Conservation (phyloP, 805 yeast genomes). For the Saccharomyces kudriavzevii region DNA sequence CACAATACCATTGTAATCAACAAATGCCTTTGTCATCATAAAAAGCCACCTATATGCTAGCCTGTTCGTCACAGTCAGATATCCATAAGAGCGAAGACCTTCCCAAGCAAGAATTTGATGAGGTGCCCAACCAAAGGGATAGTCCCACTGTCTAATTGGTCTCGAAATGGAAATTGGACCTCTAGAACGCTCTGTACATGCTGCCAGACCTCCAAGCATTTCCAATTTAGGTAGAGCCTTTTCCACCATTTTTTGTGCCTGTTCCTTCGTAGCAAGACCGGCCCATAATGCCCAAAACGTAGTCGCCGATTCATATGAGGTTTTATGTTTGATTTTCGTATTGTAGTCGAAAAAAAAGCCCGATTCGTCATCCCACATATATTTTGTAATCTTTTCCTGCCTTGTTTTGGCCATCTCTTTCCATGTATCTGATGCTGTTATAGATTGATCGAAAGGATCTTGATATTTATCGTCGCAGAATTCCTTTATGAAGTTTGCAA, state of each 20-base stretch:
- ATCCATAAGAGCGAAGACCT: constrained; percentile 71
- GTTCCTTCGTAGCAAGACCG: constrained; percentile 54
- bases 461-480: constrained; percentile 45
- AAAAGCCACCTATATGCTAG: constrained; percentile 82
- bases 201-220: constrained; percentile 78
- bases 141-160: constrained; percentile 97
- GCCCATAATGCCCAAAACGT: constrained; percentile 92
- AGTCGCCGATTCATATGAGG: constrained; percentile 76
- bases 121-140: constrained; percentile 98
- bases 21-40: constrained; percentile 82
- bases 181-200: constrained; percentile 70
- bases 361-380: constrained; percentile 75
- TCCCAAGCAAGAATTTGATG: constrained; percentile 94
- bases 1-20: constrained; percentile 86
- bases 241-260: constrained; percentile 55
- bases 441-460: constrained; percentile 31
- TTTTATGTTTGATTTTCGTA: constrained; percentile 44
- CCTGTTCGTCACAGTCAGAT: constrained; percentile 52
- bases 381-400: constrained; percentile 48
- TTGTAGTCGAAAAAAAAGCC: constrained; percentile 83
- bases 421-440: constrained; percentile 51
- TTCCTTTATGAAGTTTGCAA: constrained; percentile 52
- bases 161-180: constrained; percentile 60
- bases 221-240: constrained; percentile 64
- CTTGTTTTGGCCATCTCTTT: constrained; percentile 46